phyloP scores from a whole-genome alignment of 306 rosid species.

The Arachis stenosperma region DNA sequence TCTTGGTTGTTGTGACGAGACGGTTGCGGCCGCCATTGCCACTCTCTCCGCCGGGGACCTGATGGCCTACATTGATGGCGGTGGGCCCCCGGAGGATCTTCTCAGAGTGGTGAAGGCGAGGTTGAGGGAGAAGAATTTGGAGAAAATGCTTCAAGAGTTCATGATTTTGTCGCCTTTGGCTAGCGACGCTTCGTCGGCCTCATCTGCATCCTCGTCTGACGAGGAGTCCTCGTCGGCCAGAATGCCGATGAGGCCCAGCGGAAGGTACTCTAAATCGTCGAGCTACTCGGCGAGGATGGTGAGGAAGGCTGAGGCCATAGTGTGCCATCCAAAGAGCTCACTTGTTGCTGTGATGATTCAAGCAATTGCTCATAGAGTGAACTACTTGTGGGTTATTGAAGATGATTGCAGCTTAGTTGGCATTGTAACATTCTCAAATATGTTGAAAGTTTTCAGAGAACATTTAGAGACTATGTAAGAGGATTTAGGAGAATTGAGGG shows the following conservation, averaged over 20 bases:
- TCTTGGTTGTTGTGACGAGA: conserved; percentile 82
- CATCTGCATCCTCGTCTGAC: conserved; percentile 62
- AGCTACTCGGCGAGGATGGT: conserved; percentile 87
- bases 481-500: neutral
- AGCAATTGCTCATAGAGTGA: conserved; percentile 94
- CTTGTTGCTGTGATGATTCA: conserved; percentile 93
- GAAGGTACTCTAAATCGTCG: conserved; percentile 62
- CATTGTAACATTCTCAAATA: conserved; percentile 76
- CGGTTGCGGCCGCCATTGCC: conserved; percentile 72
- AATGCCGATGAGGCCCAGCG: conserved; percentile 47
- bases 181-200: conserved; percentile 2
- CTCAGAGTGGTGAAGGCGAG: conserved; percentile 67
- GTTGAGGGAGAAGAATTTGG: conserved; percentile 66
- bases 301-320: conserved; percentile 84
- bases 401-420: conserved; percentile 90
- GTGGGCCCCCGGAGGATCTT: conserved; percentile 85
- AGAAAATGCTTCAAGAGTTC: conserved; percentile 64
- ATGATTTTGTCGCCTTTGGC: conserved; percentile 44
- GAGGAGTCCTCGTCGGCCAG: conserved; percentile 64
- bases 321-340: conserved; percentile 91
- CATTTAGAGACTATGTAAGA: conserved; percentile 49
- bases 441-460: conserved; percentile 83
- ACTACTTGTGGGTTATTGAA: conserved; percentile 90
- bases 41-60: conserved; percentile 80
- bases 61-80: conserved; percentile 94